A percentile compares a stretch with the other conserved stretches of the same genome.
These are phyloP conservation scores for Cephaloascus fragrans DNA, from an alignment of 805 yeast species.

Conservation along the genomic window DNA sequence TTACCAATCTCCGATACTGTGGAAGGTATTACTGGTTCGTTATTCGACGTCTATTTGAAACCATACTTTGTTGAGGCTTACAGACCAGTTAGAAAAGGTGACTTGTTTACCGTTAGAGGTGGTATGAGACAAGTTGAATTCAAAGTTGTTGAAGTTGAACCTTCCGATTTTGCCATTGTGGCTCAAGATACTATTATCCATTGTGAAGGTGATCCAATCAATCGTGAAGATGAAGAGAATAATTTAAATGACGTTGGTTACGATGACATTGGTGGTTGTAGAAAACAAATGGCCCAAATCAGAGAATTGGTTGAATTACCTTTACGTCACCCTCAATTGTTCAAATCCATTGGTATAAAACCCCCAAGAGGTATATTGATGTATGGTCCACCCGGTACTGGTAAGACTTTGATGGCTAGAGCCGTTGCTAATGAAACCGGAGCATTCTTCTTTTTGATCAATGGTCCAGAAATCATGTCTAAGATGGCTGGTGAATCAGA, in stretches of 20 bases:
- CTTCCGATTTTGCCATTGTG: constrained; percentile 93
- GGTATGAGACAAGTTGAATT: constrained; percentile 99
- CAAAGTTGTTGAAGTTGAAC: constrained; percentile 97
- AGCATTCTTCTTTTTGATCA: constrained; percentile 94
- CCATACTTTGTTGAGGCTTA: constrained; percentile 99
- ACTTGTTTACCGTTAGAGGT: constrained; percentile 91
- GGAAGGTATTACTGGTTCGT: constrained; percentile 94
- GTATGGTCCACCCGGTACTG: constrained; percentile 99
- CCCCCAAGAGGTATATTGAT: constrained; percentile 97
- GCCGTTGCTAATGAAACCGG: constrained; percentile 99
- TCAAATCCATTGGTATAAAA: constrained; percentile 96
- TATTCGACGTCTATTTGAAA: constrained; percentile 91
- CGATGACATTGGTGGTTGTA: constrained; percentile 98
- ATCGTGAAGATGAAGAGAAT: constrained; percentile 96
- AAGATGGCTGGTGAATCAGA: constrained; percentile 99
- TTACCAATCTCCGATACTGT: constrained; percentile 97
- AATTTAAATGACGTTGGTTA: constrained; percentile 95
- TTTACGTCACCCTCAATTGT: constrained; percentile 94
- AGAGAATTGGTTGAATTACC: constrained; percentile 98
- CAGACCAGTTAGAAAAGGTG: constrained; percentile 97
- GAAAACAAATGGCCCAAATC: constrained; percentile 99
- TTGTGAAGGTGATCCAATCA: constrained; percentile 98
- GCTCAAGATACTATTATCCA: constrained; percentile 98
- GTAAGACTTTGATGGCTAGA: constrained; percentile 98
- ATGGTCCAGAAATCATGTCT: constrained; percentile 99